These are phyloP conservation scores for Ascoidea tarda DNA, from an alignment of 805 yeast species.

Conservation along the genomic window DNA sequence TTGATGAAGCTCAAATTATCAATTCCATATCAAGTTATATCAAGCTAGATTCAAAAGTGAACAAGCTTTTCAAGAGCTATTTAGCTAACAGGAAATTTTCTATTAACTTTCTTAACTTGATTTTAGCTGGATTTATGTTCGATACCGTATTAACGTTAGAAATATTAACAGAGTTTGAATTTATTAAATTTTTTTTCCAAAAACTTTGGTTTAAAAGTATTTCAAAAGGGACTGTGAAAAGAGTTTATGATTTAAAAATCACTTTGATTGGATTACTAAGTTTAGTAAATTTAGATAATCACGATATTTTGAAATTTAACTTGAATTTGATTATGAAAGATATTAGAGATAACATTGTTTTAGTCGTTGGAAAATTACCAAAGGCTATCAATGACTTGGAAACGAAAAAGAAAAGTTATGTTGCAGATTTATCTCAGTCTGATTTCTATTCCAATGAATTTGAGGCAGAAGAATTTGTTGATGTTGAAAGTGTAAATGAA, in stretches of 20 bases:
- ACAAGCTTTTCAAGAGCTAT: not conserved
- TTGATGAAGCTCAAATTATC: not conserved
- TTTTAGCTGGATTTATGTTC: constrained; percentile 50
- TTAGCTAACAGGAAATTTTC: not conserved
- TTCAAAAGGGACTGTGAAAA: constrained; percentile 27
- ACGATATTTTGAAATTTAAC: constrained; percentile 19
- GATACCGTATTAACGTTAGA: constrained; percentile 40
- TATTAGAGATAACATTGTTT: constrained; percentile 36
- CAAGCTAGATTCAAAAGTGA: too few relatives aligned
- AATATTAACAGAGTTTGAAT: constrained; percentile 26
- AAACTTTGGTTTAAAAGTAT: constrained; percentile 46
- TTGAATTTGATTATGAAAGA: constrained; percentile 27
- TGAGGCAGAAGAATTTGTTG: constrained; percentile 19
- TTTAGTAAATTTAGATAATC: constrained; percentile 20
- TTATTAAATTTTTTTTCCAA: constrained; percentile 37
- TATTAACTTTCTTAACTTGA: constrained; percentile 15
- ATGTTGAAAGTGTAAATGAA: constrained; percentile 17
- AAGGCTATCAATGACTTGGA: constrained; percentile 54
- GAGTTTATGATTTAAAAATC: constrained; percentile 76
- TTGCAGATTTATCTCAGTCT: constrained; percentile 15
- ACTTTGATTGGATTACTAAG: constrained; percentile 54
- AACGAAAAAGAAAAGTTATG: constrained; percentile 44
- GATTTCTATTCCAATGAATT: constrained; percentile 16
- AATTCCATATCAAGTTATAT: not conserved
- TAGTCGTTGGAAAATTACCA: constrained; percentile 49